phyloP scores from a whole-genome alignment of 106 monocot species.

The Narthecium ossifragum region DNA sequence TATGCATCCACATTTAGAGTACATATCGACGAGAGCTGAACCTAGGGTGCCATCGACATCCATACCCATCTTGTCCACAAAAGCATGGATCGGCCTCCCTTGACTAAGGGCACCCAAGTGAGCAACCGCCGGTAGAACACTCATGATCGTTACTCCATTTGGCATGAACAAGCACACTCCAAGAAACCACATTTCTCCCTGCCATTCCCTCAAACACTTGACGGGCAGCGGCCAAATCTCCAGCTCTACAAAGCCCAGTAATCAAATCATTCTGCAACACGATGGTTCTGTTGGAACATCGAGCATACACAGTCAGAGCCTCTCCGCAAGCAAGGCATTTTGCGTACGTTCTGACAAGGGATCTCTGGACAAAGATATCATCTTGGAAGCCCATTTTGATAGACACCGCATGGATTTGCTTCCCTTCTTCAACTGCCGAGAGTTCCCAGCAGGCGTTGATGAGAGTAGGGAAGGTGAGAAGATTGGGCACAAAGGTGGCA shows the following conservation, averaged over 20 bases:
- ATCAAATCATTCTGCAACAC: conserved; percentile 1
- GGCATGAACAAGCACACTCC: conserved; percentile 14
- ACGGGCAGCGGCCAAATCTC: conserved; percentile 3
- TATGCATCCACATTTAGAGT: conserved; percentile 29
- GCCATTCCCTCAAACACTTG: conserved; percentile 5
- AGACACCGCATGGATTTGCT: not conserved
- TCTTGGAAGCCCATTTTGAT: not conserved
- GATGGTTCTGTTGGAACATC: not conserved
- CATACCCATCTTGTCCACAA: conserved; percentile 8
- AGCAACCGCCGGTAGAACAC: conserved; percentile 21
- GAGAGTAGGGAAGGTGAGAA: not conserved
- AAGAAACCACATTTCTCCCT: conserved; percentile 15
- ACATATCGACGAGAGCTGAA: too few species aligned
- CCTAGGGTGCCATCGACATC: conserved; percentile 9
- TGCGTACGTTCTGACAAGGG: not conserved
- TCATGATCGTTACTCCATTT: conserved; percentile 7
- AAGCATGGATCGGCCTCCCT: conserved; percentile 17
- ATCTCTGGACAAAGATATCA: not conserved
- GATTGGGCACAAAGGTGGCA: not conserved
- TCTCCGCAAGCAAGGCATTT: not conserved
- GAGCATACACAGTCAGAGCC: not conserved
- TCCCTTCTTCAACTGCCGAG: not conserved
- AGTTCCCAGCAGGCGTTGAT: not conserved
- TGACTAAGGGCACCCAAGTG: too few species aligned
- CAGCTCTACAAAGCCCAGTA: not conserved